A percentile compares a stretch with the other conserved stretches of the same genome.
Evolutionary conservation across 2,329 filamentous ascomycete species (phyloP).

Genomic region (Colletotrichum spaethianum): DNA sequence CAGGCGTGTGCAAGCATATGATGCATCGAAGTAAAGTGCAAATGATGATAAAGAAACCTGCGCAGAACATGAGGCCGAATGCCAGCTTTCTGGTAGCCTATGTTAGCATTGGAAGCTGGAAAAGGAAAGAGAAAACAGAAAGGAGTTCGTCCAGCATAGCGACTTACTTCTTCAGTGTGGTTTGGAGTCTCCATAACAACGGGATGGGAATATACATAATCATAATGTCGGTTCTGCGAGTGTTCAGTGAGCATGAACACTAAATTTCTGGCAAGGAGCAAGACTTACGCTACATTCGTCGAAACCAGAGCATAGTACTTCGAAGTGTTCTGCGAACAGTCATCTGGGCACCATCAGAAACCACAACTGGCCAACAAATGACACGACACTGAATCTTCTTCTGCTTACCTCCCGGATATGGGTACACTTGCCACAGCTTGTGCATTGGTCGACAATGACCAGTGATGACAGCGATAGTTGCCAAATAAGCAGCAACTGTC

Average conservation of each 20-base stretch:
- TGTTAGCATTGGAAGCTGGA: background rate
- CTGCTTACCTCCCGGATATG: constrained; percentile 24
- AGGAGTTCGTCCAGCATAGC: background rate
- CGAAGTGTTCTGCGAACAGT: constrained; percentile 32
- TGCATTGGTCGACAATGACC: constrained; percentile 32
- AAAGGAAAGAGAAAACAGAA: background rate
- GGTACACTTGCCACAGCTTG: constrained; percentile 36
- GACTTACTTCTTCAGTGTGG: constrained; percentile 23
- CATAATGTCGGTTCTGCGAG: constrained; percentile 19
- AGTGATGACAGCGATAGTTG: constrained; percentile 25
- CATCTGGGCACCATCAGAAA: constrained; percentile 3
- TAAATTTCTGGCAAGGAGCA: background rate
- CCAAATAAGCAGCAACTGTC: constrained; percentile 24
- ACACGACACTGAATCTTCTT: rapidly evolving
- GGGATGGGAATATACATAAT: constrained; percentile 38
- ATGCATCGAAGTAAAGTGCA: constrained; percentile 41
- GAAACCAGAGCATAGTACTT: constrained; percentile 37
- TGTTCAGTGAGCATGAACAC: background rate
- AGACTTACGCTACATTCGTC: constrained; percentile 30
- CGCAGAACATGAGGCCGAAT: constrained; percentile 40
- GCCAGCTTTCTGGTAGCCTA: constrained; percentile 29
- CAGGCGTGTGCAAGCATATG: constrained; percentile 31
- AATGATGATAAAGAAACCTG: constrained; percentile 42
- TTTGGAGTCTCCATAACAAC: constrained; percentile 33
- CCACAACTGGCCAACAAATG: too few relatives aligned